Percentiles rank a stretch among this genome's conserved stretches.
Evolutionary conservation across 331 rosid genomes (phyloP).

Genomic region (Spiraea crenata): DNA sequence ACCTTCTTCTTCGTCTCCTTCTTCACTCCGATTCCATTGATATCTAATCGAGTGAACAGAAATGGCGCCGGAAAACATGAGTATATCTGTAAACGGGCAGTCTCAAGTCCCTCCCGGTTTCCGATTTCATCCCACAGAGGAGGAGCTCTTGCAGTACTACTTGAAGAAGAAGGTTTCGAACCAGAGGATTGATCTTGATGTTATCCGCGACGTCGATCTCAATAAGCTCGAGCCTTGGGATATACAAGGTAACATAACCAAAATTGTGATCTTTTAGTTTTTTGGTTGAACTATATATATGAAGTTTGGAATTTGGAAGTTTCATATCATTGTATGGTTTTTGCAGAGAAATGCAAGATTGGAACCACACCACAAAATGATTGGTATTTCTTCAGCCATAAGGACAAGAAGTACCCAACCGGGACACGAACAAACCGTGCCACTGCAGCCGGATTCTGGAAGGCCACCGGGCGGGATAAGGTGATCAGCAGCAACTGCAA

Average conservation of each 20-base stretch:
- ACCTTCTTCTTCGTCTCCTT: background rate
- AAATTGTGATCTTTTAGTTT: too few species aligned
- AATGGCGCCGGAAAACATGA: constrained; percentile 67
- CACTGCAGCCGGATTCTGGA: constrained; percentile 85
- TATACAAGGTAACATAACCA: constrained; percentile 52
- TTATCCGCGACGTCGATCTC: constrained; percentile 85
- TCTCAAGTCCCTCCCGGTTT: constrained; percentile 94
- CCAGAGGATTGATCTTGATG: constrained; percentile 79
- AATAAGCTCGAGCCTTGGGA: constrained; percentile 95
- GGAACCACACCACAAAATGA: constrained; percentile 91
- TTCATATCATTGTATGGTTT: background rate
- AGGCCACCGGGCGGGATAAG: constrained; percentile 87
- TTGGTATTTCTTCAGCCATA: constrained; percentile 90
- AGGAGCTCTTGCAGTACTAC: constrained; percentile 83
- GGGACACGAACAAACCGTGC: constrained; percentile 85
- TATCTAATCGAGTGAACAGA: background rate
- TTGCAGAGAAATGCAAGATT: constrained; percentile 67
- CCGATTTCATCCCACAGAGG: constrained; percentile 84
- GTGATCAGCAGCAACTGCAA: constrained; percentile 58
- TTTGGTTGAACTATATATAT: background rate
- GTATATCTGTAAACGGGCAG: constrained; percentile 85
- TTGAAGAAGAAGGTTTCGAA: constrained; percentile 76
- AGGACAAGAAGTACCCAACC: constrained; percentile 85
- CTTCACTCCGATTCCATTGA: background rate
- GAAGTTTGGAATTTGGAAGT: background rate